Evolutionary conservation across 345 rosid species (phyloP).

Genomic region (Adansonia digitata): DNA sequence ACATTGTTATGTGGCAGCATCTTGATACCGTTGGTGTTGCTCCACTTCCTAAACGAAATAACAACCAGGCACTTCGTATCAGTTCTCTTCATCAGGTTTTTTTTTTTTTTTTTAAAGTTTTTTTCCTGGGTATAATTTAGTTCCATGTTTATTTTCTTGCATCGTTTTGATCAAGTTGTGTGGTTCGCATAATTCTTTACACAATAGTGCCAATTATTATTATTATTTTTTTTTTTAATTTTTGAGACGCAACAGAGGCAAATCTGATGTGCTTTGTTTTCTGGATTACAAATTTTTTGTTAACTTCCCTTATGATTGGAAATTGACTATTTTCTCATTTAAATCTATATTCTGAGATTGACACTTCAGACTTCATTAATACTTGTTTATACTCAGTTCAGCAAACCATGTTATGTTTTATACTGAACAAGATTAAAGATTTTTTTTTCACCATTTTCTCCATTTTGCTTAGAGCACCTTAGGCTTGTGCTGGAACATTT

Average conservation of each 20-base stretch:
- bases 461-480: not conserved
- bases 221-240: not conserved
- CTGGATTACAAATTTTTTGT: not conserved
- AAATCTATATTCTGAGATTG: not conserved
- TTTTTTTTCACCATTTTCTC: not conserved
- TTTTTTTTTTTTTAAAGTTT: not conserved
- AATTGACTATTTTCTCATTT: not conserved
- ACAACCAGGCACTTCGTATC: slow-evolving; percentile 76
- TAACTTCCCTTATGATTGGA: not conserved
- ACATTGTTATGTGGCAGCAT: slow-evolving; percentile 46
- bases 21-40: slow-evolving; percentile 80
- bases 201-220: not conserved
- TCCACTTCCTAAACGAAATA: slow-evolving; percentile 81
- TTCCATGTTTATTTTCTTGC: not conserved
- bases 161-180: not conserved
- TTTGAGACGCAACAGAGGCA: not conserved
- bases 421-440: not conserved
- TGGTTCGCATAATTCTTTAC: not conserved
- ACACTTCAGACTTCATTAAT: not conserved
- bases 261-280: slow-evolving; percentile 1
- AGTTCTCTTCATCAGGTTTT: slow-evolving; percentile 97
- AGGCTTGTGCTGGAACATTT: not conserved
- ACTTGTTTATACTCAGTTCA: not conserved
- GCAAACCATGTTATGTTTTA: not conserved
- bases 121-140: slow-evolving; percentile 3